phyloP scores from a whole-genome alignment of 164 flowering plant species.

The Berberis thunbergii region DNA sequence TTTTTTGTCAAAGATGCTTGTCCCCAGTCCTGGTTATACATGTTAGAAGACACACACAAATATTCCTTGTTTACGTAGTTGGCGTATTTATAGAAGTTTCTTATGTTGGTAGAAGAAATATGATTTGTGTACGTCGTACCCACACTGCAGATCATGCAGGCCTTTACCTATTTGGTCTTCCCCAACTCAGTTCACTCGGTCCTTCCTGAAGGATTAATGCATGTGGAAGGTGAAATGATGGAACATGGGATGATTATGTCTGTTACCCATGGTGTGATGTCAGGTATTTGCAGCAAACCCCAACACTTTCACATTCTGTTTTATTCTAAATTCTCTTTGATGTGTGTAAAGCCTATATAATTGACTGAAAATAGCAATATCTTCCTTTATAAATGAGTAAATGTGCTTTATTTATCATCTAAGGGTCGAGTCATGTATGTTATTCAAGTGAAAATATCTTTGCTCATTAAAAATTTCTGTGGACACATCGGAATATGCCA shows the following conservation, averaged over 20 bases:
- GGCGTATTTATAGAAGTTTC: too few species aligned
- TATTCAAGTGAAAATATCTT: background rate
- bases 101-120: too few species aligned
- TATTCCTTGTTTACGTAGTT: too few species aligned
- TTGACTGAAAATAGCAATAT: background rate
- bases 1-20: too few species aligned
- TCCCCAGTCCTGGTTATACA: too few species aligned
- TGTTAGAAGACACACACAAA: too few species aligned
- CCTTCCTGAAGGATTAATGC: slow-evolving; percentile 38
- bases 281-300: slow-evolving; percentile 36
- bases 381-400: background rate
- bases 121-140: background rate
- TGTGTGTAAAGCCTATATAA: background rate
- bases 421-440: too few species aligned
- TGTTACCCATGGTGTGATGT: slow-evolving; percentile 71
- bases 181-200: slow-evolving; percentile 53
- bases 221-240: slow-evolving; percentile 36
- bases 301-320: background rate
- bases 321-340: background rate
- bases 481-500: background rate
- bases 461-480: background rate
- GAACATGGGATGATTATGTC: slow-evolving; percentile 76
- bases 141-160: slow-evolving; percentile 59
- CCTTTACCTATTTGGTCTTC: slow-evolving; percentile 68
- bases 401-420: background rate